Evolutionary conservation across 148 eudicot species (phyloP).

Genomic region (Amaranthus cruentus): DNA sequence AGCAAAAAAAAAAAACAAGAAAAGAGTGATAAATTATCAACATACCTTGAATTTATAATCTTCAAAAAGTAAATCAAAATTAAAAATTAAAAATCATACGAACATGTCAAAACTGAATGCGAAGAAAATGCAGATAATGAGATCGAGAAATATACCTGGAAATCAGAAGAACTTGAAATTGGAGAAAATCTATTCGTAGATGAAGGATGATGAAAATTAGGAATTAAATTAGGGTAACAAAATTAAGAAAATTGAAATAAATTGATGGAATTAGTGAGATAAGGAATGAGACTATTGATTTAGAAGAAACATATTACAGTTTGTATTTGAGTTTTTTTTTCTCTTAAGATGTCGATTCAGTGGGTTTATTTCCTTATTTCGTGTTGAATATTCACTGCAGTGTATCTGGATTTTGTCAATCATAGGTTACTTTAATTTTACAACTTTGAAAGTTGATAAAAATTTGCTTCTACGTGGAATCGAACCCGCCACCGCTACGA

Average conservation of each 20-base stretch:
- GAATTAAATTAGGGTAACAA: constrained; percentile 2
- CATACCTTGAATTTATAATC: neutral
- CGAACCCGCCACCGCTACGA: too few species aligned
- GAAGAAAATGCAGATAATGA: constrained; percentile 12
- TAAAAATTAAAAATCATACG: neutral
- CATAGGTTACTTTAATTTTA: too few species aligned
- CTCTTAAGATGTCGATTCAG: neutral
- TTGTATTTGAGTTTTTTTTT: too few species aligned
- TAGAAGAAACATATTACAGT: constrained; percentile 5
- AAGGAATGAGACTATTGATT: constrained; percentile 9
- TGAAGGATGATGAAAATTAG: neutral
- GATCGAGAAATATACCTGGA: constrained; percentile 25
- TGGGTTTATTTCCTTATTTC: neutral
- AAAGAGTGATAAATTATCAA: constrained; percentile 1
- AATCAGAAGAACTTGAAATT: constrained; percentile 5
- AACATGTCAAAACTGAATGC: constrained; percentile 9
- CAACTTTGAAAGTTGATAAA: too few species aligned
- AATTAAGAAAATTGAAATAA: neutral
- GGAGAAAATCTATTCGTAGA: constrained; percentile 12
- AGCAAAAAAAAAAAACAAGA: neutral
- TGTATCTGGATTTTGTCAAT: neutral
- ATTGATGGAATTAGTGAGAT: neutral
- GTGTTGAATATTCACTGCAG: constrained; percentile 3
- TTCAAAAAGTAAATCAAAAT: neutral
- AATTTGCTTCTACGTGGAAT: too few species aligned